Evolutionary conservation across 106 monocot species (phyloP).

Genomic region (Phalaenopsis equestris): DNA sequence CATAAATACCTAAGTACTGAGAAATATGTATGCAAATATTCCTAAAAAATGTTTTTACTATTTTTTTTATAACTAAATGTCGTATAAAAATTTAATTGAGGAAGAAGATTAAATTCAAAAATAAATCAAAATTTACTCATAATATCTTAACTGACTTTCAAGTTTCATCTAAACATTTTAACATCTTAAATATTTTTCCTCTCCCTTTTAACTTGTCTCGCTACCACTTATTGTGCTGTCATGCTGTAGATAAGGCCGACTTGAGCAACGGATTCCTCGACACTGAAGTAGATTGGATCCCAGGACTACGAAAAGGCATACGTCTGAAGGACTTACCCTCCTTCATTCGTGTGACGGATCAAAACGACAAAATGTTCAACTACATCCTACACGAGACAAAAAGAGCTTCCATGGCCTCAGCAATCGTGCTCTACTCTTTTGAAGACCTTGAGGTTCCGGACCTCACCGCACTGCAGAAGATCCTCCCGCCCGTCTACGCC

Average conservation of each 20-base stretch:
- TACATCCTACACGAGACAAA: neutral
- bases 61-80: no score
- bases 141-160: no score
- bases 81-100: no score
- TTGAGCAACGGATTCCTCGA: constrained; percentile 10
- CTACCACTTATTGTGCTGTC: no score
- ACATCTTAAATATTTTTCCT: no score
- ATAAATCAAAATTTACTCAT: no score
- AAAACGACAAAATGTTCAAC: constrained; percentile 2
- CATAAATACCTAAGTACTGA: no score
- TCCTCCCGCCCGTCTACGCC: neutral
- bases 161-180: no score
- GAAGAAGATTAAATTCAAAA: no score
- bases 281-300: neutral
- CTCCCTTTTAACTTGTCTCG: no score
- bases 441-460: neutral
- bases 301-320: neutral
- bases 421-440: constrained; percentile 7
- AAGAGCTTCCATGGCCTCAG: neutral
- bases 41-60: no score
- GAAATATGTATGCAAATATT: no score
- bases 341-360: constrained; percentile 7
- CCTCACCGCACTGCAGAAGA: neutral
- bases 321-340: constrained; percentile 1
- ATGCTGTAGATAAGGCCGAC: neutral